phyloP scores from a whole-genome alignment of 2,329 filamentous ascomycete genomes.

The Xylariaceae sp. region DNA sequence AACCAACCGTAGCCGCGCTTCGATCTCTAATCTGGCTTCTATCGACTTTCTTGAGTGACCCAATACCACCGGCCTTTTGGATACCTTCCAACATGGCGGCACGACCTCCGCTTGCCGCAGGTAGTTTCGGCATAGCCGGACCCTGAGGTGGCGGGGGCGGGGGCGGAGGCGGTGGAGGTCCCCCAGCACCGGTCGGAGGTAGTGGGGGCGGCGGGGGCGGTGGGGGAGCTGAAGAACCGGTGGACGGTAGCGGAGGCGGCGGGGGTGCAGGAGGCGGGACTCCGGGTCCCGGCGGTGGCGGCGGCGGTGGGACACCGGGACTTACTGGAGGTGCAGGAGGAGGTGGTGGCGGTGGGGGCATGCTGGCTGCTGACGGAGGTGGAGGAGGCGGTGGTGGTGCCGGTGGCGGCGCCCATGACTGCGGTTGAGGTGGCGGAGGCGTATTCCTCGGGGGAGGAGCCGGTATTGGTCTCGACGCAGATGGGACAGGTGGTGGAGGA shows the following conservation, averaged over 20 bases:
- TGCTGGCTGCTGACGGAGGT: slow-evolving; percentile 9
- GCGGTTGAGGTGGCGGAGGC: slow-evolving; percentile 35
- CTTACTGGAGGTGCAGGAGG: slow-evolving; percentile 16
- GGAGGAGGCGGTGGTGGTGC: slow-evolving; percentile 21
- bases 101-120: slow-evolving; percentile 42
- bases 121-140: slow-evolving; percentile 46
- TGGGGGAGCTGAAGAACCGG: slow-evolving; percentile 6
- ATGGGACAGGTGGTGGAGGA: slow-evolving; percentile 44
- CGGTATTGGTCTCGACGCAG: slow-evolving; percentile 46
- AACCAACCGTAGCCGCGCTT: slow-evolving; percentile 58
- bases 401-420: slow-evolving; percentile 26
- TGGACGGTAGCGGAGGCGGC: slow-evolving; percentile 31
- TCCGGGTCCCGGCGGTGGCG: slow-evolving; percentile 35
- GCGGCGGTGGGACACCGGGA: slow-evolving; percentile 9
- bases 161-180: slow-evolving; percentile 22
- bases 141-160: slow-evolving; percentile 35
- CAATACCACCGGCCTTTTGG: slow-evolving; percentile 62
- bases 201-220: slow-evolving; percentile 16
- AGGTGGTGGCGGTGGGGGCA: slow-evolving; percentile 16
- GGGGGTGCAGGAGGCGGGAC: slow-evolving; percentile 15
- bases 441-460: slow-evolving; percentile 48
- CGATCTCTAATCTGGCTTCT: slow-evolving; percentile 65
- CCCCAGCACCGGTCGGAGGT: slow-evolving; percentile 34
- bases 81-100: slow-evolving; percentile 66
- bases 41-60: slow-evolving; percentile 69